Conservation (phyloP, 495 filamentous ascomycete genomes). For the Podospora sp. region DNA sequence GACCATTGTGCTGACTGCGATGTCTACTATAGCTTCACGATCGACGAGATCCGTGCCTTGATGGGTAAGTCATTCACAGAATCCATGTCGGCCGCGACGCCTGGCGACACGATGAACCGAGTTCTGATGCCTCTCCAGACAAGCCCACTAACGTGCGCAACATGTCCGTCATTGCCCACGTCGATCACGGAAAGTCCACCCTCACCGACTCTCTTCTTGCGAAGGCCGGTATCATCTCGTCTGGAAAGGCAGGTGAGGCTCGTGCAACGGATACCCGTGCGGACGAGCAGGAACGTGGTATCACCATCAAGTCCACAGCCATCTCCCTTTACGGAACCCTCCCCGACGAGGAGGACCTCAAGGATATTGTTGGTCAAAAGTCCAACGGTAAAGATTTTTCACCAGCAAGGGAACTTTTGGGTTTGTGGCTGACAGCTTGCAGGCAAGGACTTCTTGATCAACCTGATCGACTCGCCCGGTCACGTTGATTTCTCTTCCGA, state of each 20-base stretch:
- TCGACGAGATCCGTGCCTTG: slow-evolving; percentile 93
- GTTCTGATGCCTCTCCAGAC: slow-evolving; percentile 53
- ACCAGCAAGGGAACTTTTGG: background rate
- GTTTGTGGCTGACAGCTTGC: background rate
- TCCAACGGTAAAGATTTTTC: slow-evolving; percentile 56
- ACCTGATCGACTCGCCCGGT: slow-evolving; percentile 99
- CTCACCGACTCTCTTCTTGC: slow-evolving; percentile 98
- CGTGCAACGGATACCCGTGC: slow-evolving; percentile 96
- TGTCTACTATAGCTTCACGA: slow-evolving; percentile 79
- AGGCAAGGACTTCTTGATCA: slow-evolving; percentile 96
- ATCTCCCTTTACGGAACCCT: slow-evolving; percentile 96
- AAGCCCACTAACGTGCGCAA: slow-evolving; percentile 92
- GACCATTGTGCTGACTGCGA: slow-evolving; percentile 36
- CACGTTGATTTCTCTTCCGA: slow-evolving; percentile 99
- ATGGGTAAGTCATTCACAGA: slow-evolving; percentile 60
- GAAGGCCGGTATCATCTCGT: slow-evolving; percentile 99
- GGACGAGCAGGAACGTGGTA: slow-evolving; percentile 99
- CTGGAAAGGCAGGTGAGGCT: slow-evolving; percentile 92
- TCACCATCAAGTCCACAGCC: slow-evolving; percentile 99
- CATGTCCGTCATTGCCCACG: slow-evolving; percentile 99
- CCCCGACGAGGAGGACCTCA: slow-evolving; percentile 80
- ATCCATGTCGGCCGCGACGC: background rate
- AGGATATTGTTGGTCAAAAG: slow-evolving; percentile 87
- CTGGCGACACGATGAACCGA: background rate
- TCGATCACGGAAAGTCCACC: slow-evolving; percentile 99